Conservation (phyloP, 352 stramenopile species). For the Thalassiosira livingstoniorum region DNA sequence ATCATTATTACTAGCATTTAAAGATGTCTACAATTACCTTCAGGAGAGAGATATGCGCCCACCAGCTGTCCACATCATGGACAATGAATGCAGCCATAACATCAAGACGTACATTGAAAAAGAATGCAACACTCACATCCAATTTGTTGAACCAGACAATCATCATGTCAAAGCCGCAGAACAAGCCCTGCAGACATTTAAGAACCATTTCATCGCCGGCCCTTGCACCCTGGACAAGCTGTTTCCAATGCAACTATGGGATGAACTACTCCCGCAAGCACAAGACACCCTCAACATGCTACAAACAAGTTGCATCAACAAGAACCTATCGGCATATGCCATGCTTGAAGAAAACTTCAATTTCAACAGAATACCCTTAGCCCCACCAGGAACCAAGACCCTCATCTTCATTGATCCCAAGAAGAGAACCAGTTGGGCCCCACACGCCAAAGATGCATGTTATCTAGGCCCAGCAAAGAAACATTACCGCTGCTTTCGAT, state of each 20-base stretch:
- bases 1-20: neutral
- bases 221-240: neutral
- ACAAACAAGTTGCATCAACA: too few species aligned
- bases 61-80: too few species aligned
- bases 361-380: too few species aligned
- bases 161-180: neutral
- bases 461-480: constrained; percentile 11
- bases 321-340: neutral
- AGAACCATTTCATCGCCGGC: neutral
- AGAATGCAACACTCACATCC: neutral
- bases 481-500: too few species aligned
- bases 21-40: neutral
- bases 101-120: neutral
- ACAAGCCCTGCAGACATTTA: too few species aligned
- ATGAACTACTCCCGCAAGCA: too few species aligned
- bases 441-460: neutral
- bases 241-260: too few species aligned
- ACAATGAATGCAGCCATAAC: too few species aligned
- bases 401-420: neutral
- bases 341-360: neutral
- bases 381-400: too few species aligned
- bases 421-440: neutral
- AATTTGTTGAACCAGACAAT: constrained; percentile 13
- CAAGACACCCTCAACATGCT: too few species aligned
- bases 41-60: too few species aligned